phyloP scores from a whole-genome alignment of 2,329 filamentous ascomycete species.

The Fusarium gaditjirri region DNA sequence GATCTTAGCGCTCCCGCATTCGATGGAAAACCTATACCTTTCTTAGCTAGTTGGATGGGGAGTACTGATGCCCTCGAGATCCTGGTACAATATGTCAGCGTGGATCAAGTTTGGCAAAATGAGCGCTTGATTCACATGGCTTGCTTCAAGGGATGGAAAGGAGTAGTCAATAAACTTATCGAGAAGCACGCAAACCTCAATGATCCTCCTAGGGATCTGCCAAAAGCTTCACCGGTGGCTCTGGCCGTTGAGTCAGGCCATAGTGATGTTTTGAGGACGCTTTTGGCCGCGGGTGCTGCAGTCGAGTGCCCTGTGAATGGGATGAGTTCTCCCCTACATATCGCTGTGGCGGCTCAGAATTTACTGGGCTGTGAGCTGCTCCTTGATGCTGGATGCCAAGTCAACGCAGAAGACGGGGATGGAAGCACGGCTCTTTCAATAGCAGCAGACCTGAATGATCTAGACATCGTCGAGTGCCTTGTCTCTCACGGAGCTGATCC shows the following conservation, averaged over 20 bases:
- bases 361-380: conserved; percentile 16
- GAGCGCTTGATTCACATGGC: conserved; percentile 29
- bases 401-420: conserved; percentile 13
- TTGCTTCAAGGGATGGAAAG: conserved; percentile 23
- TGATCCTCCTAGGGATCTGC: conserved; percentile 13
- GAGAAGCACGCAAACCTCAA: conserved; percentile 21
- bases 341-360: conserved; percentile 17
- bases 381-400: conserved; percentile 22
- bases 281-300: conserved; percentile 24
- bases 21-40: conserved; percentile 20
- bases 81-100: conserved; percentile 21
- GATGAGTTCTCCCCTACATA: conserved; percentile 19
- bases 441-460: conserved; percentile 8
- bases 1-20: conserved; percentile 15
- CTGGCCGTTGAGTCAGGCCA: conserved; percentile 19
- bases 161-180: conserved; percentile 29
- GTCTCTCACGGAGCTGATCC: conserved; percentile 24
- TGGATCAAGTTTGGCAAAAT: conserved; percentile 17
- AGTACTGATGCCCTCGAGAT: conserved; percentile 20
- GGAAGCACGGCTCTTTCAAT: conserved; percentile 19
- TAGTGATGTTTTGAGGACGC: conserved; percentile 10
- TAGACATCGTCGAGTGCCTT: conserved; percentile 21
- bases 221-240: conserved; percentile 30
- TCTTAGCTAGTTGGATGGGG: conserved; percentile 17
- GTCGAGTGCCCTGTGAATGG: conserved; percentile 9